phyloP scores from a whole-genome alignment of 2,329 filamentous ascomycete genomes.

The Xylariaceae sp. region DNA sequence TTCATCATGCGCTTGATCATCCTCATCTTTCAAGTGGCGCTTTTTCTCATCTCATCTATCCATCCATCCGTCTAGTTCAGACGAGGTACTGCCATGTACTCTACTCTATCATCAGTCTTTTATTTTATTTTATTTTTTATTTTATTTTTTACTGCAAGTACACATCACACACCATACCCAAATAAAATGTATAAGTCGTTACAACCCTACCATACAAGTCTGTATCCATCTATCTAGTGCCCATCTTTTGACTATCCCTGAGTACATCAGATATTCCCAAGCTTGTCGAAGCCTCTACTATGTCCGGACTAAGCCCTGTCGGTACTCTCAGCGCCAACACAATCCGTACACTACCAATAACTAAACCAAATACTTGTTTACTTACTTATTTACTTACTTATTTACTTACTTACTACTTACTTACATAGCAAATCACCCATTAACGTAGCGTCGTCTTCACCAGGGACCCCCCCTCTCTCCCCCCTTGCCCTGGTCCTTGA shows the following conservation, averaged over 20 bases:
- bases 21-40: background rate
- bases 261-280: slow-evolving; percentile 21
- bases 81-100: slow-evolving; percentile 1
- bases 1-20: background rate
- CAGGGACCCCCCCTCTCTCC: slow-evolving; percentile 18
- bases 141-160: too few relatives aligned
- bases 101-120: slow-evolving; percentile 13
- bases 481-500: slow-evolving; percentile 7
- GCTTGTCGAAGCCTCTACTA: slow-evolving; percentile 22
- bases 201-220: background rate
- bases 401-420: background rate
- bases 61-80: background rate
- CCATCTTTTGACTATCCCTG: slow-evolving; percentile 3
- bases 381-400: too few relatives aligned
- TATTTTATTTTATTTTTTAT: too few relatives aligned
- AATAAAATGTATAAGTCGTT: background rate
- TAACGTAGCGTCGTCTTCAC: slow-evolving; percentile 5
- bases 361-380: too few relatives aligned
- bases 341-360: too few relatives aligned
- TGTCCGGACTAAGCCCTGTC: slow-evolving; percentile 27
- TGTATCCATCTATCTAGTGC: too few relatives aligned
- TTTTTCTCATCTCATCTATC: background rate
- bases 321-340: slow-evolving; percentile 25
- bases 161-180: too few relatives aligned
- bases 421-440: slow-evolving; percentile 7